Percentiles rank a stretch among this genome's conserved stretches.
Evolutionary conservation across 2,329 filamentous ascomycete genomes (phyloP).

Genomic region (Colletotrichum magnum): DNA sequence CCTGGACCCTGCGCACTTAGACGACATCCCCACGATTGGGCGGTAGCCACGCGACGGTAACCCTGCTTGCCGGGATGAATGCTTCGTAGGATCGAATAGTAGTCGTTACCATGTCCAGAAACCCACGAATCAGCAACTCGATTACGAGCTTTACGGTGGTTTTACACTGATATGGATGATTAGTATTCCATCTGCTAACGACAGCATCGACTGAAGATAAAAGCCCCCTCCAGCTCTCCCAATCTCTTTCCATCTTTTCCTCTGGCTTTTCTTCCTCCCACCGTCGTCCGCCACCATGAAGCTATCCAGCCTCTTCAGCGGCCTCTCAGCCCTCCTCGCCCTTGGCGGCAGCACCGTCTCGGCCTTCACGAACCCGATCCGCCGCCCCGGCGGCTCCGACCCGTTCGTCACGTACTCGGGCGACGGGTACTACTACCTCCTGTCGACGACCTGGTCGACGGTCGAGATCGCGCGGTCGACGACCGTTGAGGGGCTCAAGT

Average conservation of each 20-base stretch:
- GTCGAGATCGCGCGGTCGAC: constrained; percentile 66
- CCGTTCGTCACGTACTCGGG: constrained; percentile 66
- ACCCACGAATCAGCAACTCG: neutral
- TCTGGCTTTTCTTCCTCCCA: neutral
- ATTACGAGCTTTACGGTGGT: too few species aligned
- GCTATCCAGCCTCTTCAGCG: constrained; percentile 37
- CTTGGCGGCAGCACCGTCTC: constrained; percentile 37
- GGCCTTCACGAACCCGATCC: constrained; percentile 67
- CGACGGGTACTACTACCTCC: constrained; percentile 68
- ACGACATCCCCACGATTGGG: neutral
- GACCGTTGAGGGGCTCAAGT: constrained; percentile 68
- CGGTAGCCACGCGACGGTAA: neutral
- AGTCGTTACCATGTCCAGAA: neutral
- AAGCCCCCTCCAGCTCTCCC: neutral
- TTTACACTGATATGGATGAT: too few species aligned
- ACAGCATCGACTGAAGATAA: neutral
- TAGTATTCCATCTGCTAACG: neutral
- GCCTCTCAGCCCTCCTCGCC: constrained; percentile 18
- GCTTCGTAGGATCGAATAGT: neutral
- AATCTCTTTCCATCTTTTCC: neutral
- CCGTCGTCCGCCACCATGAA: neutral
- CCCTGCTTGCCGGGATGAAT: too few species aligned
- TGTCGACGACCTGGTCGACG: constrained; percentile 69
- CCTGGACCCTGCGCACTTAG: neutral
- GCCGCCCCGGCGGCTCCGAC: constrained; percentile 64